Evolutionary conservation across 2,329 filamentous ascomycete genomes (phyloP), one percentile per base, ranked within the genome.

Genomic region (Pseudovirgaria hyperparasitica): DNA sequence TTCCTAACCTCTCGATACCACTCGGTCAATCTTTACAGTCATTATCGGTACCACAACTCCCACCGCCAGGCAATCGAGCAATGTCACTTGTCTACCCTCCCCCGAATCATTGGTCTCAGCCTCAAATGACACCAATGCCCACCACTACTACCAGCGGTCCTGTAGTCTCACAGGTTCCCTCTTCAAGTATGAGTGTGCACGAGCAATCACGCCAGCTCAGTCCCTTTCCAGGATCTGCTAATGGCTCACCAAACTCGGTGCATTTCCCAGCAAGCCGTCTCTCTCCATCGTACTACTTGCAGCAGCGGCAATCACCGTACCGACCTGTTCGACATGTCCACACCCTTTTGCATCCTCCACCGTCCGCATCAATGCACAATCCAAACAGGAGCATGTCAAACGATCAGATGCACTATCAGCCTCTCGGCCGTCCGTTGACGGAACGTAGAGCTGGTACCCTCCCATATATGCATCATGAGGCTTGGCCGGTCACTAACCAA

Each of bases 261-360:
- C 64, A 70, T 13, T 79, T 69, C 28, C 60, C 60, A 8, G 58
- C 67, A 8, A 67, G 73, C 27, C 77, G 81, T 17, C 70, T 90
- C 37, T 96, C 90, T 17, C 87, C 87, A 1, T 86, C 81, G 8
- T 72, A 82, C 44, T 92, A 92, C 54, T 64, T 94, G 19, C 79
- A 82, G 45, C 82, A 93, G 49, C 72, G 90, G 30, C 76, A 81
- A 36, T 96, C 87, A 29, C 90, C 90, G 3, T 96, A 96, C 55
- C 81, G 84, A 37, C 87, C 87, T 2, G 78, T 94, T 20, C 79
- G 86, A 28, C 72, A 82, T 34, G 82, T 94, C 32, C 85, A 90
- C 40, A 92, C 84, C 1, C 69, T 96, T n/a, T 65, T 94, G 16
- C 84, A 90, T 32, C 86, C 86, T 17, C 82, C 85, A 5, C 81